Conservation (phyloP, 176 grass and related monocot species). For the Cenchrus fungigraminus region DNA sequence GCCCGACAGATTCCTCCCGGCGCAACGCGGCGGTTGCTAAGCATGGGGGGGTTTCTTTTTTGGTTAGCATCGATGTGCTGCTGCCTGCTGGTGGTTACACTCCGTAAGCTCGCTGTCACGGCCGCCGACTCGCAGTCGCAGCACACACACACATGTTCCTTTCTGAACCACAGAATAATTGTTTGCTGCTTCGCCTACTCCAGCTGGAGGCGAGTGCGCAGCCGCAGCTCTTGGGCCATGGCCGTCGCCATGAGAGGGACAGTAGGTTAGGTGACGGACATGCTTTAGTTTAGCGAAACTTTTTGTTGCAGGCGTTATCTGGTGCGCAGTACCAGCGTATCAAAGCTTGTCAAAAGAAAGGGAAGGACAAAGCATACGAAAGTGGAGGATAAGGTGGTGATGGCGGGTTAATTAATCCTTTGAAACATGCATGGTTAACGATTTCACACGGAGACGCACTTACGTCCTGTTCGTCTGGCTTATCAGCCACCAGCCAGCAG, state of each 20-base stretch:
- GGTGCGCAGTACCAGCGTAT: background rate
- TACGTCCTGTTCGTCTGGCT: too few relatives aligned
- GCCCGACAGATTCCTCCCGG: slow-evolving; percentile 34
- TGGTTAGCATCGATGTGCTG: background rate
- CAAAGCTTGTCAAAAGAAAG: background rate
- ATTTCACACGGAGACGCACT: background rate
- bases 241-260: background rate
- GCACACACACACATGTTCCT: background rate
- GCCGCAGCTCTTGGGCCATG: background rate
- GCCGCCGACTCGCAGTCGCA: background rate
- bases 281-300: background rate
- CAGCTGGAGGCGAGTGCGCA: background rate
- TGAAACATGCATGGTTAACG: background rate
- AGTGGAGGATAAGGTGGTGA: background rate
- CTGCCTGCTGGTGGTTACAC: background rate
- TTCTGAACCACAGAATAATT: slow-evolving; percentile 18
- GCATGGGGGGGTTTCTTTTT: background rate
- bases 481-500: too few relatives aligned
- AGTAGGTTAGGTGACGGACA: slow-evolving; percentile 2
- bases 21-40: background rate
- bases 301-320: background rate
- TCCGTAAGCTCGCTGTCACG: background rate
- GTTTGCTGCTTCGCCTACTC: background rate
- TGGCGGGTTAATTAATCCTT: background rate
- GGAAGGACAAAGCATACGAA: background rate